Conservation (phyloP, 305 asterid genomes). For the Petunia hybrid region DNA sequence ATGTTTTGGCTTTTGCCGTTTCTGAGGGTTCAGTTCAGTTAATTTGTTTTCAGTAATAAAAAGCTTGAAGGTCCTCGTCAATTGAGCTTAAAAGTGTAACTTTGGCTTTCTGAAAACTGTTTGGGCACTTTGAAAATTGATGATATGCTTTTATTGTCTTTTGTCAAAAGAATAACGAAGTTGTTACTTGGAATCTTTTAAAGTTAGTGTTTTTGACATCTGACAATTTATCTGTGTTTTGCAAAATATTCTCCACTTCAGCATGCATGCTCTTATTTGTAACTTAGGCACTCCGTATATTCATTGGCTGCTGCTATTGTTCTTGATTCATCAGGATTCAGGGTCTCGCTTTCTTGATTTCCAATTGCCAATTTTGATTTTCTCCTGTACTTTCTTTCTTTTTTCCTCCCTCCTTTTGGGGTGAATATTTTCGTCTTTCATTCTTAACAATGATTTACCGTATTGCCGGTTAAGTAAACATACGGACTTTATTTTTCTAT, state of each 20-base stretch:
- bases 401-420: neutral
- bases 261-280: neutral
- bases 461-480: constrained; percentile 20
- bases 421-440: too few species aligned
- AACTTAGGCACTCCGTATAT: neutral
- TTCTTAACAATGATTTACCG: too few species aligned
- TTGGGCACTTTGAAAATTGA: neutral
- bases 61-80: neutral
- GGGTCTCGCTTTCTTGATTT: neutral
- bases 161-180: neutral
- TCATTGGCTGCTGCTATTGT: neutral
- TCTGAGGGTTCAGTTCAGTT: neutral
- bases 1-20: neutral
- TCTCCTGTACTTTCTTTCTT: neutral
- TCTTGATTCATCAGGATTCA: neutral
- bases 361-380: neutral
- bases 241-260: neutral
- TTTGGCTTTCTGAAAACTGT: too few species aligned
- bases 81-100: too few species aligned
- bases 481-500: constrained; percentile 31
- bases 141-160: neutral
- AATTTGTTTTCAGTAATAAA: neutral
- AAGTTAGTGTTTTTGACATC: neutral
- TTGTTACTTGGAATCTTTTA: neutral
- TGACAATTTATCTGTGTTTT: neutral